Conservation (phyloP, 129 eudicot species). For the Cynara cardunculus region DNA sequence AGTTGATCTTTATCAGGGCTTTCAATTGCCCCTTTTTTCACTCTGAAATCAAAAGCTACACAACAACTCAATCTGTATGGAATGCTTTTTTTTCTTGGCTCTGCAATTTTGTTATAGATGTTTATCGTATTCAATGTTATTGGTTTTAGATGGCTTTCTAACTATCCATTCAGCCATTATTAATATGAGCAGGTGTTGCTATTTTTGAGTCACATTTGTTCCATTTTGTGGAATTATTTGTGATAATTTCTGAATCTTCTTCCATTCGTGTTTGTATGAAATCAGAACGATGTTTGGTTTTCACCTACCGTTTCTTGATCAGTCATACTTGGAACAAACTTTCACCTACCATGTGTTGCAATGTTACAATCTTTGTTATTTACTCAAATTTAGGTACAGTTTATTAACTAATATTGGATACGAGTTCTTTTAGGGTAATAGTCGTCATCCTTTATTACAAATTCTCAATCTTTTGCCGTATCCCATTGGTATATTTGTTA, state of each 20-base stretch:
- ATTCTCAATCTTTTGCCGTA: not conserved
- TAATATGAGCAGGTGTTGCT: not conserved
- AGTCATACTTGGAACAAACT: conserved; percentile 4
- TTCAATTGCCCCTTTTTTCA: not conserved
- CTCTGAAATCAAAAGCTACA: not conserved
- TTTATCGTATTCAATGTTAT: not conserved
- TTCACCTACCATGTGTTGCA: conserved; percentile 15
- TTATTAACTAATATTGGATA: not conserved
- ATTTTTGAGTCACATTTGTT: not conserved
- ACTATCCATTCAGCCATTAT: not conserved
- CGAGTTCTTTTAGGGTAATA: not conserved
- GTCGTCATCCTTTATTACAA: not conserved
- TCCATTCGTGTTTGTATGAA: not conserved
- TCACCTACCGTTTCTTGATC: conserved; percentile 19
- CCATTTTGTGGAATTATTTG: not conserved
- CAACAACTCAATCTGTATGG: not conserved
- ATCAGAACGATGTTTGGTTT: not conserved
- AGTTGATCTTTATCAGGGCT: not conserved
- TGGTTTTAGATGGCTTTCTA: not conserved
- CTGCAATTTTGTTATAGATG: not conserved
- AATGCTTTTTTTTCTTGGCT: not conserved
- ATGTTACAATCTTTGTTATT: conserved; percentile 8
- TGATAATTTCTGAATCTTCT: not conserved
- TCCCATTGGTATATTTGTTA: not conserved
- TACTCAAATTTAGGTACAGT: not conserved